Conservation (phyloP, 73 alveolate species). For the Uronychia setigera region DNA sequence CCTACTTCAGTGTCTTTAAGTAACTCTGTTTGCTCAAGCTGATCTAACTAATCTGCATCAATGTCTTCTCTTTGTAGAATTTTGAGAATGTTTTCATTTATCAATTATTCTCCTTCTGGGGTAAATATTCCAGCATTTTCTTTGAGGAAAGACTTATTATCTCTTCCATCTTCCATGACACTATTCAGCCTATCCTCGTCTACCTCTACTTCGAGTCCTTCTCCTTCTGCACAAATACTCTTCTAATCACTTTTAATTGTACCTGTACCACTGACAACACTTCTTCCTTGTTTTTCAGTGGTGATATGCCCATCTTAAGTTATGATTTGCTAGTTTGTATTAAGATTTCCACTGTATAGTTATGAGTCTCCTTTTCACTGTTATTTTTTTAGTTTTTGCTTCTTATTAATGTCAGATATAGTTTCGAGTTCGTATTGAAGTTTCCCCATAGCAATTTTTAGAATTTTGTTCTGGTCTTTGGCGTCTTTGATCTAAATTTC, state of each 20-base stretch:
- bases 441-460: conserved; percentile 46
- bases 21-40: neutral
- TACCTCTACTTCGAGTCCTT: no score
- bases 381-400: no score
- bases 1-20: no score
- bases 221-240: no score
- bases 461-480: conserved; percentile 39
- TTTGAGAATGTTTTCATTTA: neutral
- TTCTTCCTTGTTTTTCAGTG: no score
- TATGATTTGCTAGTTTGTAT: no score
- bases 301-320: no score
- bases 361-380: no score
- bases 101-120: neutral
- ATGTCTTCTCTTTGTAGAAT: neutral
- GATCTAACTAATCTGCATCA: neutral
- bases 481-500: conserved; percentile 45
- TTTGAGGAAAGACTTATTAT: neutral
- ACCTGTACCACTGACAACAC: no score
- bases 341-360: no score
- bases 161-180: neutral
- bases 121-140: neutral
- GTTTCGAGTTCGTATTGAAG: conserved; percentile 31
- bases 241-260: no score
- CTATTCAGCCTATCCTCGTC: no score
- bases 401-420: neutral